Percentiles rank a stretch among this genome's conserved stretches.
Evolutionary conservation across 371 early-diverging fungal species (phyloP).

Genomic region (Mortierella sp.): DNA sequence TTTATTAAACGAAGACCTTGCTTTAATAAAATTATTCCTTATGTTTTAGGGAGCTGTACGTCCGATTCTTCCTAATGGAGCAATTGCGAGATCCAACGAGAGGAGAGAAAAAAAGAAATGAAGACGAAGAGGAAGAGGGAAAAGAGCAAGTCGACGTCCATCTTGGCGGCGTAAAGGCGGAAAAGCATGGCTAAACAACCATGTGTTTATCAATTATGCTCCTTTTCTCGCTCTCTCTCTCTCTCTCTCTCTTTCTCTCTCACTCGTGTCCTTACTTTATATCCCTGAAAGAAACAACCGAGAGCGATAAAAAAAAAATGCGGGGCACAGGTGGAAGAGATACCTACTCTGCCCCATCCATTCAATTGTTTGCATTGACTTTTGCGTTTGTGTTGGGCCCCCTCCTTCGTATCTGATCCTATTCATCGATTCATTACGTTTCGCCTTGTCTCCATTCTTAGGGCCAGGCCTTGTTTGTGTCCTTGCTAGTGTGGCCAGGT

Average conservation of each 20-base stretch:
- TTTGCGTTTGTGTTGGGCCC: neutral
- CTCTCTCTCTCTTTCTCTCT: too few species aligned
- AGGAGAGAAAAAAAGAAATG: neutral
- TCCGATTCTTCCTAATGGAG: neutral
- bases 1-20: too few species aligned
- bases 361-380: too few species aligned
- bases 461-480: neutral
- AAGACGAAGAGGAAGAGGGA: neutral
- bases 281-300: neutral
- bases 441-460: neutral
- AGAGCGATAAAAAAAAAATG: neutral
- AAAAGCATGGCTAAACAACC: neutral
- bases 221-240: neutral
- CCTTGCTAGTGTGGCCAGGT: neutral
- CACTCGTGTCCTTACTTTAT: neutral
- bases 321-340: neutral
- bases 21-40: neutral
- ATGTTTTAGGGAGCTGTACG: neutral
- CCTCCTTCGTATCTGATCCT: neutral
- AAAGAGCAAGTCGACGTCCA: neutral
- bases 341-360: neutral
- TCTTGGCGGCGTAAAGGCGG: constrained; percentile 14
- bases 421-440: neutral
- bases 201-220: neutral
- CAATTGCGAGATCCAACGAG: neutral